phyloP scores from a whole-genome alignment of 1,284 basidiomycete genomes.

The Cronartium quercuum region DNA sequence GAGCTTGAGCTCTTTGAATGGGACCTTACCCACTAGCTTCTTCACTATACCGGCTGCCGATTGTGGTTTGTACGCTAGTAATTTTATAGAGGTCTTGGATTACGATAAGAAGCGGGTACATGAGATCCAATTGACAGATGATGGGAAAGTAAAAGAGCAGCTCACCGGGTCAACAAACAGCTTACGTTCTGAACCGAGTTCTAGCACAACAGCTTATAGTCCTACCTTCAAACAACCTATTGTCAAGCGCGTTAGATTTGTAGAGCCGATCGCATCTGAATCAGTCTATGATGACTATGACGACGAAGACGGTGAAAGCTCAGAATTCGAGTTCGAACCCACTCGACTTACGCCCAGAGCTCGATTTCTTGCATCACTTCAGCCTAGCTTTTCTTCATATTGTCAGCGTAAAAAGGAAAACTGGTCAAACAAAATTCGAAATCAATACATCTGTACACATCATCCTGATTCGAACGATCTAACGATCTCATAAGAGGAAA shows the following conservation, averaged over 20 bases:
- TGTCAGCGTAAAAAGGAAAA: constrained; percentile 2
- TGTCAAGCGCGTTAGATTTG: neutral
- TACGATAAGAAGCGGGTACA: neutral
- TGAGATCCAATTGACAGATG: neutral
- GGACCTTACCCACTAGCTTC: neutral
- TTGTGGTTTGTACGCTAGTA: neutral
- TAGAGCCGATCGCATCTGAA: neutral
- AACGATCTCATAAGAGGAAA: too few relatives aligned
- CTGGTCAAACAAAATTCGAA: neutral
- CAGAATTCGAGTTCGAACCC: neutral
- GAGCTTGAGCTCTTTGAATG: neutral
- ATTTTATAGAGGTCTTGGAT: neutral
- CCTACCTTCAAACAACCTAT: neutral
- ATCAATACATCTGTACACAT: neutral
- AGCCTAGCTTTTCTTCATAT: neutral
- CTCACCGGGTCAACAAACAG: neutral
- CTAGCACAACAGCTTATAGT: neutral
- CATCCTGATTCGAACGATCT: neutral
- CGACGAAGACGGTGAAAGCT: neutral
- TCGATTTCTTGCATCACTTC: neutral
- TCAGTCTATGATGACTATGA: too few relatives aligned
- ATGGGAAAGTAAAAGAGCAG: neutral
- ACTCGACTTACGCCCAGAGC: neutral
- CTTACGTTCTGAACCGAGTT: neutral
- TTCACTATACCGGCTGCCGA: neutral